Conservation (phyloP, 2,329 filamentous ascomycete genomes). For the Calonectria hongkongensis region DNA sequence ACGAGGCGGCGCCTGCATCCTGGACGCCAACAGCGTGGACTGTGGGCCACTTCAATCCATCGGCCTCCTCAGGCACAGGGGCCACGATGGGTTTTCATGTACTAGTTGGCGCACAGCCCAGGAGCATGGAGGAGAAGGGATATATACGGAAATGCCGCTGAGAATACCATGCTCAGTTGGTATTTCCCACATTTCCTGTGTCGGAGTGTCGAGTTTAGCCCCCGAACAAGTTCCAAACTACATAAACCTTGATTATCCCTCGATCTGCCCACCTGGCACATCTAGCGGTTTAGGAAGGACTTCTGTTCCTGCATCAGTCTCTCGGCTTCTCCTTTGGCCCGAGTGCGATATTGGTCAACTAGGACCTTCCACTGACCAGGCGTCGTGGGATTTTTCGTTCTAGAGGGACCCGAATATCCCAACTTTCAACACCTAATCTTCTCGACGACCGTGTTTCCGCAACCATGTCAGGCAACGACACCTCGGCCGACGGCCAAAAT, state of each 20-base stretch:
- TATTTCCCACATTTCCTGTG: background rate
- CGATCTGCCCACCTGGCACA: conserved; percentile 6
- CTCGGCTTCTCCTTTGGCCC: background rate
- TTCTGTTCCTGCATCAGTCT: background rate
- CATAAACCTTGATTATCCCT: conserved; percentile 37
- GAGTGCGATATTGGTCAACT: background rate
- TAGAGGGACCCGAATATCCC: background rate
- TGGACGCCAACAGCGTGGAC: background rate
- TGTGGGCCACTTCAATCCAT: conserved; percentile 8
- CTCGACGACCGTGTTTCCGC: background rate
- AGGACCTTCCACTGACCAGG: conserved; percentile 26
- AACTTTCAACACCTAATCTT: background rate
- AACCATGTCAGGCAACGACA: conserved; percentile 29
- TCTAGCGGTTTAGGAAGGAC: background rate
- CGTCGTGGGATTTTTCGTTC: conserved; percentile 35
- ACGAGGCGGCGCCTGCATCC: background rate
- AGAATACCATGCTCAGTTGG: background rate
- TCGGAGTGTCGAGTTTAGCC: background rate
- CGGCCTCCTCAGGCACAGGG: background rate
- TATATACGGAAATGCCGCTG: background rate
- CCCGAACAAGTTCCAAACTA: conserved; percentile 24
- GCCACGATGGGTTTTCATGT: background rate
- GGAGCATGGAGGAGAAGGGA: background rate
- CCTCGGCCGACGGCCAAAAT: conserved; percentile 23
- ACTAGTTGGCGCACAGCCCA: background rate